A percentile compares a stretch with the other conserved stretches of the same genome.
Evolutionary conservation across 2,329 filamentous ascomycete genomes (phyloP).

Genomic region (Phoma sp.): DNA sequence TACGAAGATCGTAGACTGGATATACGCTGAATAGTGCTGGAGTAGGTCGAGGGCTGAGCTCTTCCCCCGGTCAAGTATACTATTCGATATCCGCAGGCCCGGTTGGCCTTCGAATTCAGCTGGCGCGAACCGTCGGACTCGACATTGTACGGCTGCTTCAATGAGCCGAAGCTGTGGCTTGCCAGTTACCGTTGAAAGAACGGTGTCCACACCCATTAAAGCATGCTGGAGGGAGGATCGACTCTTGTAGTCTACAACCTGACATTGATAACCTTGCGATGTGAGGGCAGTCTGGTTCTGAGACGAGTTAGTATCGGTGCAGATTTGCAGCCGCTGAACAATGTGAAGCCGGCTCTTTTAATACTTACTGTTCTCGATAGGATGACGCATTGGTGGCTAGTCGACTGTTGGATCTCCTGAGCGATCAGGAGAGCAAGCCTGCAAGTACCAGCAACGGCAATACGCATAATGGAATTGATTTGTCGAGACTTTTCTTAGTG

Average conservation of each 20-base stretch:
- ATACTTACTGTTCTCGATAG: constrained; percentile 69
- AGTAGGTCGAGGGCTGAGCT: constrained; percentile 65
- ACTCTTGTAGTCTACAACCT: constrained; percentile 72
- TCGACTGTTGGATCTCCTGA: constrained; percentile 66
- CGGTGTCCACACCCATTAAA: constrained; percentile 74
- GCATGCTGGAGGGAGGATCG: constrained; percentile 66
- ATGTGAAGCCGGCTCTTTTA: background rate
- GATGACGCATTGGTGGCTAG: constrained; percentile 73
- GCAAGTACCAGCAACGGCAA: constrained; percentile 69
- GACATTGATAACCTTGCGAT: constrained; percentile 68
- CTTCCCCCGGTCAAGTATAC: constrained; percentile 69
- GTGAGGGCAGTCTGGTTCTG: constrained; percentile 64
- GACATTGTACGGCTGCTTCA: constrained; percentile 70
- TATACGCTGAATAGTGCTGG: constrained; percentile 62
- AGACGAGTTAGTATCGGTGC: constrained; percentile 16
- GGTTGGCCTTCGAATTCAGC: constrained; percentile 77
- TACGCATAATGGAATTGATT: constrained; percentile 60
- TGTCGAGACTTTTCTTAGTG: background rate
- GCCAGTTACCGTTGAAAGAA: constrained; percentile 77
- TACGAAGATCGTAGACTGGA: constrained; percentile 74
- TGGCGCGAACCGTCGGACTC: constrained; percentile 74
- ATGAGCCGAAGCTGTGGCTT: constrained; percentile 73
- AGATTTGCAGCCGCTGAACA: background rate
- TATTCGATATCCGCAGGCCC: constrained; percentile 60
- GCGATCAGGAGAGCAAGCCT: constrained; percentile 66